phyloP scores from a whole-genome alignment of 2,329 filamentous ascomycete genomes.

The Periglandula ipomoeae region DNA sequence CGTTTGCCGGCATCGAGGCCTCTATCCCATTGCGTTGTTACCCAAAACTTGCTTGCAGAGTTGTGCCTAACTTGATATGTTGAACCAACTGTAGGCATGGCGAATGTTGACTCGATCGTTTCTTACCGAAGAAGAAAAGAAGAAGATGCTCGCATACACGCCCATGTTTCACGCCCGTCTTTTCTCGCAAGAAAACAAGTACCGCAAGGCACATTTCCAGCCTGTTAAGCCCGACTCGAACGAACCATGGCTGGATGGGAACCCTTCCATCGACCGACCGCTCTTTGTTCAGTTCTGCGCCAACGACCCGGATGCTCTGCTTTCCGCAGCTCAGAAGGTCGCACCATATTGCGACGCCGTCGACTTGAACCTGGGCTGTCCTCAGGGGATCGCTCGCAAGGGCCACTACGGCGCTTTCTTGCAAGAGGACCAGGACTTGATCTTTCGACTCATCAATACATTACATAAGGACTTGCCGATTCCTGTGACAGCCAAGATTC shows the following conservation, averaged over 20 bases:
- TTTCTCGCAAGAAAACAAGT: constrained; percentile 67
- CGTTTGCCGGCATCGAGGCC: constrained; percentile 22
- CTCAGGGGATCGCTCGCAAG: constrained; percentile 85
- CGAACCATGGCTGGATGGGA: constrained; percentile 68
- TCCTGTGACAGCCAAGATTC: constrained; percentile 90
- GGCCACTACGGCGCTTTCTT: constrained; percentile 91
- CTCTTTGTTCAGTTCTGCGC: constrained; percentile 96
- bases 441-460: constrained; percentile 74
- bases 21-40: not conserved
- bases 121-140: constrained; percentile 56
- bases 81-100: constrained; percentile 60
- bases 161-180: constrained; percentile 95
- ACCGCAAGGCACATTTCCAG: constrained; percentile 75
- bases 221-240: constrained; percentile 35
- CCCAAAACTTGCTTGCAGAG: not conserved
- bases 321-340: constrained; percentile 68
- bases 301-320: constrained; percentile 71
- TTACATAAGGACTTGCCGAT: constrained; percentile 69
- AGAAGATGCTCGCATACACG: constrained; percentile 73
- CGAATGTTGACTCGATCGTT: constrained; percentile 93
- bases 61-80: not conserved
- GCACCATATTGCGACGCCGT: constrained; percentile 89
- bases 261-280: constrained; percentile 74
- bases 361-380: constrained; percentile 91
- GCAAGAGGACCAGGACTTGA: constrained; percentile 82